phyloP scores from a whole-genome alignment of 805 yeast genomes.

The Kuraishia piskuri region DNA sequence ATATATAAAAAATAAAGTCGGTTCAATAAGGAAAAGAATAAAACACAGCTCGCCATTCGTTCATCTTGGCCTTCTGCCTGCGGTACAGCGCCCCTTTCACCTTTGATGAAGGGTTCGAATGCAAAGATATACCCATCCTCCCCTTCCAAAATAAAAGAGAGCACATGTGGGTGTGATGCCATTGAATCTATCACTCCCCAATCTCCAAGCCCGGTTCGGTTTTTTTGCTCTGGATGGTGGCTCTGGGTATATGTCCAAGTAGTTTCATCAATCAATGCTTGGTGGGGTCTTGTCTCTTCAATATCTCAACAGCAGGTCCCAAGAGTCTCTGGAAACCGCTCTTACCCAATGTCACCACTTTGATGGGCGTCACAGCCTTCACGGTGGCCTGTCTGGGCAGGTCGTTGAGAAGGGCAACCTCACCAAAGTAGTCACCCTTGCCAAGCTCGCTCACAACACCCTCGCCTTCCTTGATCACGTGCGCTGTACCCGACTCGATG shows the following conservation, averaged over 20 bases:
- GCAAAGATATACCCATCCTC: not conserved
- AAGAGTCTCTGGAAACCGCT: conserved; percentile 88
- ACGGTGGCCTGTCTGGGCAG: conserved; percentile 93
- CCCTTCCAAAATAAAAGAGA: not conserved
- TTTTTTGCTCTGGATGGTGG: no score
- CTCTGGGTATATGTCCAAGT: not conserved
- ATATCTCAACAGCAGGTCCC: conserved; percentile 89
- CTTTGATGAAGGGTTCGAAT: not conserved
- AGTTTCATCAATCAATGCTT: conserved; percentile 14
- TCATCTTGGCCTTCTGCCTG: not conserved
- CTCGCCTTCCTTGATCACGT: conserved; percentile 52
- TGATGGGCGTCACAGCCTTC: conserved; percentile 61
- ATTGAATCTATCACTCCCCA: not conserved
- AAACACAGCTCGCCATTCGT: not conserved
- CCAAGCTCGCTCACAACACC: conserved; percentile 54
- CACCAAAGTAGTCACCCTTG: conserved; percentile 94
- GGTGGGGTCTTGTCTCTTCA: conserved; percentile 83
- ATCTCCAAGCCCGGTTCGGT: no score
- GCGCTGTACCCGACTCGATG: conserved; percentile 76
- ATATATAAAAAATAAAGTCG: not conserved
- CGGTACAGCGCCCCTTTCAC: not conserved
- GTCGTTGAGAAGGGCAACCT: conserved; percentile 86
- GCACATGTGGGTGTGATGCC: not conserved
- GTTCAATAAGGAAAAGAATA: not conserved
- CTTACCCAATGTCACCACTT: conserved; percentile 88